phyloP scores from a whole-genome alignment of 2,329 filamentous ascomycete genomes.

The Rhinocladiella mackenziei region DNA sequence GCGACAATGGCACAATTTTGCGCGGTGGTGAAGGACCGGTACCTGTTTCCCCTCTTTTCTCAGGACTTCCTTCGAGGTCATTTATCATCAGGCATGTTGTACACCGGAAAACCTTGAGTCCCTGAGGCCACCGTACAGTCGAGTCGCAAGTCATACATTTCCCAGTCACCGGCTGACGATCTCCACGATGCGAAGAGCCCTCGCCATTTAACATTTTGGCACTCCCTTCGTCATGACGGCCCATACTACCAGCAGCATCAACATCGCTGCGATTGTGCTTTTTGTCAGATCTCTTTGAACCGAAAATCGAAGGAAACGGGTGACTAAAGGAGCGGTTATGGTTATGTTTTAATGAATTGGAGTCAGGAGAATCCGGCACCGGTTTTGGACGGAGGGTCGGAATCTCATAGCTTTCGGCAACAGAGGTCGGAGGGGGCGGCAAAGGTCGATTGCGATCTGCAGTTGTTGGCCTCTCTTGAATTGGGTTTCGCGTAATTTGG shows the following conservation, averaged over 20 bases:
- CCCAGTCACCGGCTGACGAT: conserved; percentile 62
- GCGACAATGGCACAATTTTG: conserved; percentile 48
- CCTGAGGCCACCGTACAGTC: conserved; percentile 71
- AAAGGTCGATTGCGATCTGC: conserved; percentile 26
- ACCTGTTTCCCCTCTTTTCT: conserved; percentile 13
- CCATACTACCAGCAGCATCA: conserved; percentile 43
- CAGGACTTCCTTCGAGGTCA: conserved; percentile 57
- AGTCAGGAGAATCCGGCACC: conserved; percentile 16
- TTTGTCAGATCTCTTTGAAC: conserved; percentile 52
- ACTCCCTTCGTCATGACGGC: conserved; percentile 37
- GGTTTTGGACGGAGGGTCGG: conserved; percentile 27
- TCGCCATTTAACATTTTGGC: conserved; percentile 29
- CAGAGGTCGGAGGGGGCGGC: conserved; percentile 23
- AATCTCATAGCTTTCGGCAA: conserved; percentile 30
- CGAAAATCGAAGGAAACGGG: conserved; percentile 70
- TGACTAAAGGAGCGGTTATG: conserved; percentile 72
- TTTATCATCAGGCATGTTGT: conserved; percentile 82
- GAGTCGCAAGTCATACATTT: conserved; percentile 84
- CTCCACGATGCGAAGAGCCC: conserved; percentile 27
- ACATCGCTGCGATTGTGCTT: conserved; percentile 42
- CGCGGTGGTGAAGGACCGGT: conserved; percentile 10
- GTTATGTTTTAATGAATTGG: conserved; percentile 23
- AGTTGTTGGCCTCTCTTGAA: conserved; percentile 8
- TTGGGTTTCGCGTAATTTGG: conserved; percentile 10
- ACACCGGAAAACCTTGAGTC: conserved; percentile 72